Base-by-base conservation (phyloP, 305 asterid genomes). In the Lippia alba region DNA sequence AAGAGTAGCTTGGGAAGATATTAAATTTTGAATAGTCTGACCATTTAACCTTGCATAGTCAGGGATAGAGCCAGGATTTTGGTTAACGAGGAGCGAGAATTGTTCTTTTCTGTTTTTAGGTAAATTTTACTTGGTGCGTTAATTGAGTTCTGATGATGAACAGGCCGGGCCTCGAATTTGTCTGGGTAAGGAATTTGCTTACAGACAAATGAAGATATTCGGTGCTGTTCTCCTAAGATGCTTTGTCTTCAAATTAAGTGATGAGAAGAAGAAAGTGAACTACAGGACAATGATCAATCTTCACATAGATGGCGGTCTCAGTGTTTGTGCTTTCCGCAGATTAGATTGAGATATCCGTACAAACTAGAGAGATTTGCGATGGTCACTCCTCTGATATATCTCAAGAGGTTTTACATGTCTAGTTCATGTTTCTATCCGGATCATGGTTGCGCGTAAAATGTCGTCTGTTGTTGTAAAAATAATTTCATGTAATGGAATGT, bases 151-250 rank as follows among this genome's bases (percentile, higher is more conserved):
- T 64, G 40, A 9, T 20, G 34, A 17, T 61, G 60, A 71, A 76
- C 78, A 86, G 90, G 92, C 81, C 4, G 87, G 95, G 4, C 95
- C 89, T 0, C 56, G 89, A 65, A 82, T 88, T 18, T 86, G 91
- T 74, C 71, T 88, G 60, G 89, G 95, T 5, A 86, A 81, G 83
- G 95, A 88, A 58, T 84, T 86, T 66, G 92, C 92, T 16, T 77
- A 84, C 54, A 78, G 90, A 73, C 92, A 86, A 64, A 88, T 88
- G 96, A 89, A 89, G 80, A 84, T 88, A 60, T 79, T 84, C 75
- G 70, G 85, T 30, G 80, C 84, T 39, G 79, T 81, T 78, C 71
- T 84, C 18, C 19, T 86, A 62, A 48, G 78, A 33, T 83, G 59
- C 73, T 86, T 89, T 30, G 33, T 59, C 56, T 86, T 86, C 81